Evolutionary conservation across 495 filamentous ascomycete species (phyloP).

Genomic region (Hypoxylon lienhwacheense): DNA sequence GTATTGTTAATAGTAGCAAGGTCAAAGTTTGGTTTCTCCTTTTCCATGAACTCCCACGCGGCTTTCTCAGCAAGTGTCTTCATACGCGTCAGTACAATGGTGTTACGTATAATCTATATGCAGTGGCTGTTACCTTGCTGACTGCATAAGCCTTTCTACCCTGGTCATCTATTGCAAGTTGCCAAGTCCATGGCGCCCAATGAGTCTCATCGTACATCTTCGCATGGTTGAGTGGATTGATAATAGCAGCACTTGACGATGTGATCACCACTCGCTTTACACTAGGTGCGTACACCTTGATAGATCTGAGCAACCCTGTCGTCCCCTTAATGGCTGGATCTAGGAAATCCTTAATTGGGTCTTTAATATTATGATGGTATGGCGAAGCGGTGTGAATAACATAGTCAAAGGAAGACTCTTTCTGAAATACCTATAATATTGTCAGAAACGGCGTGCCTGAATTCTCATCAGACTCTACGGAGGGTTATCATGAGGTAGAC

Average conservation of each 20-base stretch:
- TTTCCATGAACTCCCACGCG: conserved; percentile 48
- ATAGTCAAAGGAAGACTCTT: conserved; percentile 40
- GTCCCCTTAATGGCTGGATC: conserved; percentile 52
- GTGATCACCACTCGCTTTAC: conserved; percentile 51
- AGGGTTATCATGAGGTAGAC: neutral
- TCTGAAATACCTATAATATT: conserved; percentile 26
- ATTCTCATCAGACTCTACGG: too few relatives aligned
- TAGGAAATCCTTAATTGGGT: conserved; percentile 46
- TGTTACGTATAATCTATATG: neutral
- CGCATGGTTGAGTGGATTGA: conserved; percentile 41
- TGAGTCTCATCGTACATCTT: conserved; percentile 44
- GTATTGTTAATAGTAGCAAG: conserved; percentile 51
- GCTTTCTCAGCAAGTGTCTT: conserved; percentile 46
- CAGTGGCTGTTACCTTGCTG: conserved; percentile 40
- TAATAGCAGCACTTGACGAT: conserved; percentile 48
- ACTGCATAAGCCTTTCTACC: conserved; percentile 39
- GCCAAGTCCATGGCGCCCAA: conserved; percentile 46
- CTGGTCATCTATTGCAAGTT: conserved; percentile 40
- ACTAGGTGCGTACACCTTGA: conserved; percentile 36
- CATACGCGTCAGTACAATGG: neutral
- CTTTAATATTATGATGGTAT: conserved; percentile 41
- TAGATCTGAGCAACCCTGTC: conserved; percentile 43
- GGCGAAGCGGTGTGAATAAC: conserved; percentile 52
- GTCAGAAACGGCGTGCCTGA: too few relatives aligned
- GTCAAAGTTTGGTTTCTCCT: conserved; percentile 41